Base-by-base conservation (phyloP, 305 asterid genomes). In the Plantago lanceolata region DNA sequence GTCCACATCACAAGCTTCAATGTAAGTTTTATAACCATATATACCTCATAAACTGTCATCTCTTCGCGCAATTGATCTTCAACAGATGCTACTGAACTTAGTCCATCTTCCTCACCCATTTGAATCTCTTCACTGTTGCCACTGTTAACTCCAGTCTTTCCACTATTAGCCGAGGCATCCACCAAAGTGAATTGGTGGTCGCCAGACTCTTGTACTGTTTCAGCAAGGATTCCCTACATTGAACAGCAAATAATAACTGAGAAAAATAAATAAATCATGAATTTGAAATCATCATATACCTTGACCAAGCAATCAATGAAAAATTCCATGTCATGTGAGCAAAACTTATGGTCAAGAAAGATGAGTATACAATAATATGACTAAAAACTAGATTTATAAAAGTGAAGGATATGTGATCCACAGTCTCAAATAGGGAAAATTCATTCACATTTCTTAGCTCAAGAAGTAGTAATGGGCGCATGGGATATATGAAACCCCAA, bases 1-100 rank as follows among this genome's bases (percentile, higher is more conserved):
- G 19, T 52, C 26, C 18, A 24, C 59, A 12, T 11, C 56, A 59
- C 15, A 52, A 63, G 52, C 19, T 31, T n/a, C 40, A 26, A 24
- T 26, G 19, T 40, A 58, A 37, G 49, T 43, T 33, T 65, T 62
- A 43, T 49, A 65, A 57, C 48, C 60, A 53, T 29, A 31, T 78
- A 90, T 78, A 90, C 98, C 97, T 93, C 97, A 66, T 87, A 93
- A 45, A 93, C 86, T 21, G 92, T 85, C 97, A 93, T 93, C 83
- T 93, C 97, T 82, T 87, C 87, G 37, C 74, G 94, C 65, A 93
- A 74, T 74, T 89, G 97, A 70, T 93, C 97, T 81, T 93, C 97
- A 50, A 83, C 85, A 57, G 97, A 89, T 72, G 96, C 94, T 55
- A 89, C 95, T 17, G 96, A 80, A 66, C 81, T 74, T 63, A 85